A percentile compares a stretch with the other conserved stretches of the same genome.
phyloP scores from a whole-genome alignment of 108 stramenopile species.

The Fragilariopsis cylindrus region DNA sequence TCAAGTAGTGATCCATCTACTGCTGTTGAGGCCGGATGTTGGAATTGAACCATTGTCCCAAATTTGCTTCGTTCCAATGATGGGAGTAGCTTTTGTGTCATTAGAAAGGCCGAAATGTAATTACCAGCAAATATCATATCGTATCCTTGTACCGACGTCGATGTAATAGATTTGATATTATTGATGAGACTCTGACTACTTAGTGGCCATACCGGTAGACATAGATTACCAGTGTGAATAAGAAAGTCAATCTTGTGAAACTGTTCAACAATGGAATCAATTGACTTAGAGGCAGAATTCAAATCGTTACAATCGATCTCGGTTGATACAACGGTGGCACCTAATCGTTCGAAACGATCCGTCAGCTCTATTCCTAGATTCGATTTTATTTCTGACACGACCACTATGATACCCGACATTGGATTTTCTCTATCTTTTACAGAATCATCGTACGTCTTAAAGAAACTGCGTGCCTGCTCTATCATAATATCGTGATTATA shows the following conservation, averaged over 20 bases:
- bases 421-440: neutral
- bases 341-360: neutral
- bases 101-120: neutral
- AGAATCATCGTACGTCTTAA: neutral
- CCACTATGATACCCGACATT: constrained; percentile 10
- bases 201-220: neutral
- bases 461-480: neutral
- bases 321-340: neutral
- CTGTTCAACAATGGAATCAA: neutral
- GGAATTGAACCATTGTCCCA: constrained; percentile 7
- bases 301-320: neutral
- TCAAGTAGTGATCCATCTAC: constrained; percentile 5
- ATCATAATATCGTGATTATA: neutral
- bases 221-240: neutral
- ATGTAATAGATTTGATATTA: neutral
- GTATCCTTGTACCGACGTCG: constrained; percentile 1
- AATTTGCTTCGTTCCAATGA: neutral
- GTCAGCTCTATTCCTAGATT: neutral
- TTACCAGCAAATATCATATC: constrained; percentile 3
- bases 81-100: constrained; percentile 10
- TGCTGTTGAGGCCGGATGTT: neutral
- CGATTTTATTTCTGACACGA: constrained; percentile 4
- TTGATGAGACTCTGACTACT: neutral
- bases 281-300: neutral
- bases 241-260: neutral